Evolutionary conservation across 1,139 yeast species (phyloP).

Genomic region (Lodderomyces elongisporus): DNA sequence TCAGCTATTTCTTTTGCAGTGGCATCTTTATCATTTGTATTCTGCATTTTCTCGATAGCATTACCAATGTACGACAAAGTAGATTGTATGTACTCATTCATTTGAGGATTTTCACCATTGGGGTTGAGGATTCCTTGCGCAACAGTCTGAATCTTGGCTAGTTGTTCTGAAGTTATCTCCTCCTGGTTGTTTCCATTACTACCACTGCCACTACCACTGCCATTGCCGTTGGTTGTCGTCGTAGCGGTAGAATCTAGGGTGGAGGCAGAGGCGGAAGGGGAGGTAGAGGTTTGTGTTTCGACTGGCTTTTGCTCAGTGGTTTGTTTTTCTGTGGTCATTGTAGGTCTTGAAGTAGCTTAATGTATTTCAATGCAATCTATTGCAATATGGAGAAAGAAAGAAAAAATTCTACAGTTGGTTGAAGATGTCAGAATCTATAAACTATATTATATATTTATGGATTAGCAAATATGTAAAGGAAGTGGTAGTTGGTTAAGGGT

Average conservation of each 20-base stretch:
- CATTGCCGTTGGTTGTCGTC: background rate
- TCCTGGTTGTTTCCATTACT: slow-evolving; percentile 3
- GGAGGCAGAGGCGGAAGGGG: background rate
- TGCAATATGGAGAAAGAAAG: too few relatives aligned
- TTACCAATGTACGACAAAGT: slow-evolving; percentile 27
- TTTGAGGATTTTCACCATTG: slow-evolving; percentile 23
- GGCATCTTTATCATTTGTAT: slow-evolving; percentile 27
- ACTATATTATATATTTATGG: too few relatives aligned
- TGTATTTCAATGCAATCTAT: too few relatives aligned
- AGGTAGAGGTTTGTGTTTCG: too few relatives aligned
- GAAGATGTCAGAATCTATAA: too few relatives aligned
- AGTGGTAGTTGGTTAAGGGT: too few relatives aligned
- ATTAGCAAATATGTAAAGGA: too few relatives aligned
- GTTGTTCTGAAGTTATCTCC: too few relatives aligned
- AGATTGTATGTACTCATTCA: slow-evolving; percentile 23
- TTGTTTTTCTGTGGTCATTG: too few relatives aligned
- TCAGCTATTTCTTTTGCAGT: slow-evolving; percentile 37
- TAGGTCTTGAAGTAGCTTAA: too few relatives aligned
- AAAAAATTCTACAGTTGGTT: too few relatives aligned
- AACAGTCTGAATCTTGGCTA: slow-evolving; percentile 13
- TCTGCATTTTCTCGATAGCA: slow-evolving; percentile 27
- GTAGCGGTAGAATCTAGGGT: background rate
- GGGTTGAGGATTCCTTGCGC: slow-evolving; percentile 24
- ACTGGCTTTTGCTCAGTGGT: too few relatives aligned
- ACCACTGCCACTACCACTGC: background rate